Conservation (phyloP, 192 early-diverging fungal genomes). For the Entomortierella chlamydospora region DNA sequence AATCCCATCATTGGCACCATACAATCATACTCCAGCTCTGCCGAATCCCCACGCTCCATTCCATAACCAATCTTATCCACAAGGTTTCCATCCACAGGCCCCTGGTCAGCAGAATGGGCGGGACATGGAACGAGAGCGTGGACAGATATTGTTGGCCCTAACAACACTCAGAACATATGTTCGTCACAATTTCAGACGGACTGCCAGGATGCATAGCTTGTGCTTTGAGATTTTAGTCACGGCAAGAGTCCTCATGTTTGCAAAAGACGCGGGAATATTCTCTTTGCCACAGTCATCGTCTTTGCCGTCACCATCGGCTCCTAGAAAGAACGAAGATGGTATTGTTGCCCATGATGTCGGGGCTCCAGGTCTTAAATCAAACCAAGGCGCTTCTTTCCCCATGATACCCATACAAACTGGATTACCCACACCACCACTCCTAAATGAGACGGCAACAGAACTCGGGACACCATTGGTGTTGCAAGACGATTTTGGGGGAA, state of each 20-base stretch:
- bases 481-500: neutral
- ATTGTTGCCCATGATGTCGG: too few species aligned
- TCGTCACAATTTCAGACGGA: constrained; percentile 34
- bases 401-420: constrained; percentile 21
- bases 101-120: neutral
- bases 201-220: constrained; percentile 18
- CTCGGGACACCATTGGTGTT: neutral
- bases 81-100: neutral
- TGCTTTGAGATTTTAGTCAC: constrained; percentile 36
- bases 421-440: constrained; percentile 28
- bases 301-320: neutral
- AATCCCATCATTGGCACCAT: constrained; percentile 1
- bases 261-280: constrained; percentile 31
- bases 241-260: constrained; percentile 37
- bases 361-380: neutral
- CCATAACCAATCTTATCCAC: neutral
- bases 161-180: constrained; percentile 36
- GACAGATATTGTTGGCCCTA: constrained; percentile 5
- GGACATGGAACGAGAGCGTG: constrained; percentile 21
- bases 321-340: too few species aligned
- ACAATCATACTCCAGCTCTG: too few species aligned
- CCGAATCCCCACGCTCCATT: neutral
- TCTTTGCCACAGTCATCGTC: neutral
- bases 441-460: neutral
- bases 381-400: neutral